A percentile compares a stretch with the other conserved stretches of the same genome.
phyloP scores from a whole-genome alignment of 2,329 filamentous ascomycete species.

The Xylaria sp. region DNA sequence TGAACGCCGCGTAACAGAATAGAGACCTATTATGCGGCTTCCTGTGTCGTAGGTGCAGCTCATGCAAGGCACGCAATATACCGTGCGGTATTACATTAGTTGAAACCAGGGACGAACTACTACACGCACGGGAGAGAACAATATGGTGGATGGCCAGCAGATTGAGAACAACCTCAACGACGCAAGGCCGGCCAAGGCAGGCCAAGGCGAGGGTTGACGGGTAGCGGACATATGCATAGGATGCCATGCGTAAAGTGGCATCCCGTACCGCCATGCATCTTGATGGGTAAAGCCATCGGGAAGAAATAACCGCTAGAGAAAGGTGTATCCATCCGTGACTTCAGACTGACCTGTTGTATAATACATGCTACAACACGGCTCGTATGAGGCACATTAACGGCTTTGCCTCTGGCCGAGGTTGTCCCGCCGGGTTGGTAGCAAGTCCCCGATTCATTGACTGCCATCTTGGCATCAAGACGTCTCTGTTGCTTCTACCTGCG shows the following conservation, averaged over 20 bases:
- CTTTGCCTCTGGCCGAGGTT: not conserved
- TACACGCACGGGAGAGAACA: not conserved
- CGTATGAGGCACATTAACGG: not conserved
- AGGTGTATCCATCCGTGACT: conserved; percentile 4
- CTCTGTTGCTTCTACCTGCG: conserved; percentile 1
- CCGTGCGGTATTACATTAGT: conserved; percentile 19
- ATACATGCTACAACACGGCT: conserved; percentile 12
- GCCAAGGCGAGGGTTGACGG: not conserved
- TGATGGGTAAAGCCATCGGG: conserved; percentile 12
- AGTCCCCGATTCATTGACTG: not conserved
- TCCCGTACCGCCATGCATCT: not conserved
- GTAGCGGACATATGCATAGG: not conserved
- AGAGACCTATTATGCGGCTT: conserved; percentile 7
- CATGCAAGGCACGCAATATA: conserved; percentile 10
- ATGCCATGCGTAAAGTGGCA: conserved; percentile 16
- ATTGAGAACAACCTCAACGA: not conserved
- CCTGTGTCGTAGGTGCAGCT: not conserved
- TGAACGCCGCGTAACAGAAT: conserved; percentile 3
- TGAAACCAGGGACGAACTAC: not conserved
- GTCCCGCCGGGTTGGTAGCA: not conserved
- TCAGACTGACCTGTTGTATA: conserved; percentile 3
- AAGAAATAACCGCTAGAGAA: conserved; percentile 19
- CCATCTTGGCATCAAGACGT: not conserved
- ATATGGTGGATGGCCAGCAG: not conserved
- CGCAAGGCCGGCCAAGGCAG: conserved; percentile 12